A percentile compares a stretch with the other conserved stretches of the same genome.
These are phyloP conservation scores for Cercospora sp. DNA, from an alignment of 2,329 filamentous ascomycete genomes.

Conservation along the genomic window DNA sequence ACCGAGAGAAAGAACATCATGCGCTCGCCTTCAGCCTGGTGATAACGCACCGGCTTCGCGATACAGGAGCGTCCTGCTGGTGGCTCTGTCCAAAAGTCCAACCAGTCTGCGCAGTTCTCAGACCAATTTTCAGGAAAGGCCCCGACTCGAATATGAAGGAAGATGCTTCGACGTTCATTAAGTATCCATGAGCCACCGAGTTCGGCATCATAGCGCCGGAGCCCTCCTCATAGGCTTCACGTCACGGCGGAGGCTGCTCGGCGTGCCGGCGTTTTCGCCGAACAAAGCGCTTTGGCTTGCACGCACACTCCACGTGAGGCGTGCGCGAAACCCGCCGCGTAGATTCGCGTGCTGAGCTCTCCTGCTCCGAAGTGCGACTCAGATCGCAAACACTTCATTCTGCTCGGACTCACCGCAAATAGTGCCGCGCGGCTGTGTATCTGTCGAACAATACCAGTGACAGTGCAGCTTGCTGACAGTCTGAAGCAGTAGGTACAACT, in stretches of 20 bases:
- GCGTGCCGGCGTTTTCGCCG: background rate
- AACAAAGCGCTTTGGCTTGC: background rate
- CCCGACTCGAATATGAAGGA: background rate
- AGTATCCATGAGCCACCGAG: background rate
- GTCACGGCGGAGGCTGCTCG: background rate
- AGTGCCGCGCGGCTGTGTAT: background rate
- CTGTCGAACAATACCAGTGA: background rate
- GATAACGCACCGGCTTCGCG: background rate
- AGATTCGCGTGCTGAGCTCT: background rate
- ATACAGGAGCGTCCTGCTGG: background rate
- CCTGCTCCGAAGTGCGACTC: background rate
- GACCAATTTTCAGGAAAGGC: background rate
- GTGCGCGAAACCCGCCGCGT: background rate
- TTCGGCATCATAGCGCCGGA: background rate
- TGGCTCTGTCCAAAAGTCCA: background rate
- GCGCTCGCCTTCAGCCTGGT: background rate
- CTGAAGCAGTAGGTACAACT: background rate
- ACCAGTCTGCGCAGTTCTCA: background rate
- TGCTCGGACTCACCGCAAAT: background rate
- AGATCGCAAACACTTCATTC: background rate
- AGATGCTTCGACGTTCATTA: background rate
- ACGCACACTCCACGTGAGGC: background rate
- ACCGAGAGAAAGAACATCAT: background rate
- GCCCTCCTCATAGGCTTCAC: background rate
- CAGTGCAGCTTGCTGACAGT: background rate